Conservation (phyloP, 2,329 filamentous ascomycete species). For the Mollisia scopiformis region DNA sequence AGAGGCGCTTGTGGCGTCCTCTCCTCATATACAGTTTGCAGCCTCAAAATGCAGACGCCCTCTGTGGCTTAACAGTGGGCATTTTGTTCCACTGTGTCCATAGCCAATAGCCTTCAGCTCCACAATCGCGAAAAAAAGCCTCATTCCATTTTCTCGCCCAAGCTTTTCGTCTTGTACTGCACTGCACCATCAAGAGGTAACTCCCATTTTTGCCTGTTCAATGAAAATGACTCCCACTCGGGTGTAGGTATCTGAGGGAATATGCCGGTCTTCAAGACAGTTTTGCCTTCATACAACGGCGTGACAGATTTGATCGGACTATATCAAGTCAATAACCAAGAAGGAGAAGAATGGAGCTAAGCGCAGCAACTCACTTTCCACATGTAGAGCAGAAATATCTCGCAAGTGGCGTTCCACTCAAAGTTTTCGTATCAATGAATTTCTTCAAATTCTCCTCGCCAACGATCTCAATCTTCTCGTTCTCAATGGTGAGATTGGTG, state of each 20-base stretch:
- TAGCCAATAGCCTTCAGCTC: too few relatives aligned
- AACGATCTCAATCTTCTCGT: conserved; percentile 43
- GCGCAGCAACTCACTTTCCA: conserved; percentile 43
- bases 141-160: conserved; percentile 20
- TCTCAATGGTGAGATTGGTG: conserved; percentile 36
- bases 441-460: conserved; percentile 45
- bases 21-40: too few relatives aligned
- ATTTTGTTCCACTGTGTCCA: too few relatives aligned
- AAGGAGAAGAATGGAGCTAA: neutral
- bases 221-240: conserved; percentile 47
- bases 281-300: conserved; percentile 42
- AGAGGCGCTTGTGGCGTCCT: too few relatives aligned
- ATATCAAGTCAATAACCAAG: neutral
- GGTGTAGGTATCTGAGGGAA: conserved; percentile 50
- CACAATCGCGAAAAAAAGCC: neutral
- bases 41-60: too few relatives aligned
- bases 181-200: conserved; percentile 15
- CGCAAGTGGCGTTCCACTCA: conserved; percentile 48
- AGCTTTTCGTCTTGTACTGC: conserved; percentile 21
- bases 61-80: too few relatives aligned
- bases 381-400: conserved; percentile 49
- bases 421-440: conserved; percentile 47
- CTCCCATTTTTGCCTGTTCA: conserved; percentile 46
- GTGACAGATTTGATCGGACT: conserved; percentile 52
- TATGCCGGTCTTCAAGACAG: conserved; percentile 53